Conservation (phyloP, 2,329 filamentous ascomycete genomes). For the Davidsoniella australis region DNA sequence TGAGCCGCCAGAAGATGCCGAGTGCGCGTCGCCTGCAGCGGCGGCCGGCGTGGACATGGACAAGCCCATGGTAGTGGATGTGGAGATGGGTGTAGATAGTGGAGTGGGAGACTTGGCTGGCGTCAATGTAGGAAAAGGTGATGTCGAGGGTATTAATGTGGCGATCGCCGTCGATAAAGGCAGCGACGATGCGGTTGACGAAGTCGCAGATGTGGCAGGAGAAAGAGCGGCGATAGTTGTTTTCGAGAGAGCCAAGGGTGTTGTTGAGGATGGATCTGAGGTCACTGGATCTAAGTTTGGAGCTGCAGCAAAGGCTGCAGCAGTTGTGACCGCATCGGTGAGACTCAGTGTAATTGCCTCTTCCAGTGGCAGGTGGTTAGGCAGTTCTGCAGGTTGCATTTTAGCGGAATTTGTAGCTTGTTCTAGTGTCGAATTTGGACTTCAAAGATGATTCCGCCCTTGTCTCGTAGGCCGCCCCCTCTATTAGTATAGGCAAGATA, state of each 20-base stretch:
- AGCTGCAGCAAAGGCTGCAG: conserved; percentile 4
- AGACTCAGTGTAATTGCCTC: conserved; percentile 5
- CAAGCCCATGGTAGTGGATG: conserved; percentile 16
- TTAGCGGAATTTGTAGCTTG: neutral
- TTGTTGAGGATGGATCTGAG: neutral
- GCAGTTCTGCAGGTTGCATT: conserved; percentile 6
- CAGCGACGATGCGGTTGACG: neutral
- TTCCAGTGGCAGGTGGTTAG: conserved; percentile 1
- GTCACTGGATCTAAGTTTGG: neutral
- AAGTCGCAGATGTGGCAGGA: neutral
- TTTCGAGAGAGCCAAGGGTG: neutral
- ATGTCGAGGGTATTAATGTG: conserved; percentile 9
- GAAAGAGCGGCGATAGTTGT: neutral
- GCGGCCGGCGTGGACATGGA: conserved; percentile 18
- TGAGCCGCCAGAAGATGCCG: conserved; percentile 14
- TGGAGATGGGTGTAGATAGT: neutral
- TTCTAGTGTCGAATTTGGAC: too few relatives aligned
- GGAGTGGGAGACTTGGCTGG: neutral
- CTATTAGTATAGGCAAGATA: too few relatives aligned
- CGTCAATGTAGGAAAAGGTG: neutral
- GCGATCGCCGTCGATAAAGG: neutral
- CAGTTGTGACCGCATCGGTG: conserved; percentile 4
- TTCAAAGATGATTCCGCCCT: too few relatives aligned
- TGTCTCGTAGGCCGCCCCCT: too few relatives aligned
- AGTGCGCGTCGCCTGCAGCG: neutral